A percentile compares a stretch with the other conserved stretches of the same genome.
Conservation (phyloP, 75 land plant genomes). For the Azolla pinnata region DNA sequence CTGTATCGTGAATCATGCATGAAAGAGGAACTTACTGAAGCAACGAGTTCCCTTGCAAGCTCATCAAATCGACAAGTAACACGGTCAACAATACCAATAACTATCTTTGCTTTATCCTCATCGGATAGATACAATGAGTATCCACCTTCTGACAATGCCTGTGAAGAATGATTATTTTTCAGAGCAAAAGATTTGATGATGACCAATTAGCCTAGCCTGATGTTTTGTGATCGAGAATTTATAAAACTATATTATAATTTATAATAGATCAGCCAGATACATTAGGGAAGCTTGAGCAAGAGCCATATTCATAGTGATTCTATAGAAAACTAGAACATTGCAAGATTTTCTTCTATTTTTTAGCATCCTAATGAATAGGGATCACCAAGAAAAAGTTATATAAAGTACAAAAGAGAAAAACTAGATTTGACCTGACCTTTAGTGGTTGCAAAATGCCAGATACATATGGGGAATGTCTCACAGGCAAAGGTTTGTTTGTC, state of each 20-base stretch:
- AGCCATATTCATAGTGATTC: not conserved
- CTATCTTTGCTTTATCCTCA: slow-evolving; percentile 37
- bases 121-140: slow-evolving; percentile 41
- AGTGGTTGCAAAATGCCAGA: slow-evolving; percentile 62
- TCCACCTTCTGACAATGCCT: slow-evolving; percentile 68
- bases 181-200: not conserved
- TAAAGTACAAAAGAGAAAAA: not conserved
- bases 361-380: not conserved
- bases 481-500: slow-evolving; percentile 86
- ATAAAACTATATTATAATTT: not conserved
- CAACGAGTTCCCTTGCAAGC: slow-evolving; percentile 62
- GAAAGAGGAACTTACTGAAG: slow-evolving; percentile 39
- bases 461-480: slow-evolving; percentile 79
- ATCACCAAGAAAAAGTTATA: not conserved
- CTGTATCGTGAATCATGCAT: not conserved
- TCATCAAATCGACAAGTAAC: slow-evolving; percentile 63
- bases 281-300: not conserved
- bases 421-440: slow-evolving; percentile 38
- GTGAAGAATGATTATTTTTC: not conserved
- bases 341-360: not conserved
- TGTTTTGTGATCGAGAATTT: no score
- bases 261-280: not conserved
- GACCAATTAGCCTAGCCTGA: no score
- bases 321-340: not conserved
- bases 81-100: slow-evolving; percentile 36